Conservation (phyloP, 75 land plant species). For the Cupressus sempervirens region DNA sequence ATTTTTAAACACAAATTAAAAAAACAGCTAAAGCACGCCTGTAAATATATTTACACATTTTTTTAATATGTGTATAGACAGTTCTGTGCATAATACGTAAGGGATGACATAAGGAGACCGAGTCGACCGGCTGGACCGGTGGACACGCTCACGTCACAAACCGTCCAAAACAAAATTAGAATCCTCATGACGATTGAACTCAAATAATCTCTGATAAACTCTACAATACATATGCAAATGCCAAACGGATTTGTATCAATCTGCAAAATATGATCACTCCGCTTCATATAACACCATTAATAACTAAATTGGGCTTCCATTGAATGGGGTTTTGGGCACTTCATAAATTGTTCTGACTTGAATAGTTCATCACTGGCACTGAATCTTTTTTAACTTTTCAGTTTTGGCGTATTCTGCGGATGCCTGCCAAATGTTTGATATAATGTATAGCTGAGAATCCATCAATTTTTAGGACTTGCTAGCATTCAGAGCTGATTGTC, state of each 20-base stretch:
- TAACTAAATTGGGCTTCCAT: not conserved
- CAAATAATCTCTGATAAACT: not conserved
- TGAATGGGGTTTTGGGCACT: not conserved
- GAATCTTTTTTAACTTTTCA: not conserved
- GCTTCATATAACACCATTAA: not conserved
- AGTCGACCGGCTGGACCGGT: not conserved
- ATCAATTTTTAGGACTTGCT: not conserved
- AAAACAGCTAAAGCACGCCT: not conserved
- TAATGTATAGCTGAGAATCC: not conserved
- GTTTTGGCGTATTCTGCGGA: not conserved
- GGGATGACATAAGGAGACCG: not conserved
- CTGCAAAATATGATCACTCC: not conserved
- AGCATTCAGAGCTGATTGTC: not conserved
- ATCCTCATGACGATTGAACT: not conserved
- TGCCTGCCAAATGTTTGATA: not conserved
- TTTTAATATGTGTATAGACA: no score
- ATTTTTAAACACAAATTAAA: not conserved
- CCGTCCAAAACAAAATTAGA: not conserved
- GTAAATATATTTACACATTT: not conserved
- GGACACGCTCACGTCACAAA: not conserved
- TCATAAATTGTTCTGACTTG: not conserved
- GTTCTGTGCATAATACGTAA: not conserved
- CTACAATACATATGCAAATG: not conserved
- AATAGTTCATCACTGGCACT: not conserved
- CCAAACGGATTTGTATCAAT: not conserved